phyloP scores from a whole-genome alignment of 2,329 filamentous ascomycete species.

The Pseudogymnoascus sp. region DNA sequence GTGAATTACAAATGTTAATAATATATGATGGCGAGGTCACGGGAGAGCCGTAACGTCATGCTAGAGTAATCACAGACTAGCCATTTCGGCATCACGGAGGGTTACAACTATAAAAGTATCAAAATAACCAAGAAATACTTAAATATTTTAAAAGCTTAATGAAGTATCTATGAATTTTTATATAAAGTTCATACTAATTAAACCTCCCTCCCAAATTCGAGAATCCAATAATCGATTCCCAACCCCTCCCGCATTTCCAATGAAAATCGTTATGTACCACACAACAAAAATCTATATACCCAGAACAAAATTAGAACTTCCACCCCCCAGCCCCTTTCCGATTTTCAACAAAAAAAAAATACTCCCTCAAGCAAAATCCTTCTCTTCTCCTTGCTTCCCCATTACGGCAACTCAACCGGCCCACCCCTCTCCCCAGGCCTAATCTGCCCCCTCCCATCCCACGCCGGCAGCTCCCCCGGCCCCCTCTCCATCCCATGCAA shows the following conservation, averaged over 20 bases:
- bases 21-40: not conserved
- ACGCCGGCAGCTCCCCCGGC: not conserved
- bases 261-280: not conserved
- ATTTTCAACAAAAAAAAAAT: not conserved
- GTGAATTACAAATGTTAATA: not conserved
- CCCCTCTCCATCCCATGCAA: not conserved
- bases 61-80: conserved; percentile 31
- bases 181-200: not conserved
- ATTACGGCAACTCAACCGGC: not conserved
- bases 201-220: not conserved
- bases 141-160: not conserved
- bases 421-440: not conserved
- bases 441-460: not conserved
- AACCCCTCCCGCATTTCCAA: not conserved
- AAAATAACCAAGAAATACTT: not conserved
- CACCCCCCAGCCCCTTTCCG: not conserved
- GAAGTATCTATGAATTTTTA: not conserved
- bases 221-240: not conserved
- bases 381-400: too few relatives aligned
- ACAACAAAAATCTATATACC: not conserved
- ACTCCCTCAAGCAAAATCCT: not conserved
- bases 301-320: not conserved
- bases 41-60: conserved; percentile 44
- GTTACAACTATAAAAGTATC: conserved; percentile 35
- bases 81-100: too few relatives aligned